Evolutionary conservation across 2,329 filamentous ascomycete genomes (phyloP).

Genomic region (Arthroderma sp.): DNA sequence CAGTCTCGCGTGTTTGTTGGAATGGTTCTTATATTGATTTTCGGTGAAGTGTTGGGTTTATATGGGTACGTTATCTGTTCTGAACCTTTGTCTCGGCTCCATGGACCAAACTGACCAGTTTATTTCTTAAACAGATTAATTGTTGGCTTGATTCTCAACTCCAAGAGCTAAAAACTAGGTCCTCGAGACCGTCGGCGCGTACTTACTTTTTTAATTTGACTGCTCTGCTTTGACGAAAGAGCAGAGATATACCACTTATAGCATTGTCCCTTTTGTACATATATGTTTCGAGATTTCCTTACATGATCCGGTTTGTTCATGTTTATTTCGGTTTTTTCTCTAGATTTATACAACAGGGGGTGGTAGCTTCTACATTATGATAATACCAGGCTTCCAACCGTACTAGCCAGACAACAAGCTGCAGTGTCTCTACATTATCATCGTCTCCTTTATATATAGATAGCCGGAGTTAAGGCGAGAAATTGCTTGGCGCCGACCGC

Average conservation of each 20-base stretch:
- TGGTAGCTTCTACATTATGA: no score
- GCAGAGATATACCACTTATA: neutral
- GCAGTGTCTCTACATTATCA: no score
- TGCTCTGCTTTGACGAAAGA: neutral
- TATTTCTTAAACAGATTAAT: slow-evolving; percentile 50
- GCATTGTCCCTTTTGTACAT: neutral
- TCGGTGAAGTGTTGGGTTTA: slow-evolving; percentile 89
- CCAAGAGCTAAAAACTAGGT: slow-evolving; percentile 44
- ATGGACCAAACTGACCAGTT: neutral
- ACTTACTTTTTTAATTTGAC: neutral
- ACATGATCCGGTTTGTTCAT: no score
- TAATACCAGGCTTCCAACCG: no score
- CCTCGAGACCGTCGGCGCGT: neutral
- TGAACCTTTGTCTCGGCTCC: slow-evolving; percentile 15
- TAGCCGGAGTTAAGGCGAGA: no score
- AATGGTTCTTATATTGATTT: slow-evolving; percentile 98
- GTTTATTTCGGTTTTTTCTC: no score
- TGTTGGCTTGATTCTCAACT: slow-evolving; percentile 82
- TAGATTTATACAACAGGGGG: no score
- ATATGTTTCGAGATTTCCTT: neutral
- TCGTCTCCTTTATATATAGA: no score
- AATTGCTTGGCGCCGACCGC: no score
- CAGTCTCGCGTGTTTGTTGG: slow-evolving; percentile 94
- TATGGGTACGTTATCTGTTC: slow-evolving; percentile 75
- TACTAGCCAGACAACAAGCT: no score